These are phyloP conservation scores for Plasmopara viticola DNA, from an alignment of 352 stramenopile species.

Conservation along the genomic window DNA sequence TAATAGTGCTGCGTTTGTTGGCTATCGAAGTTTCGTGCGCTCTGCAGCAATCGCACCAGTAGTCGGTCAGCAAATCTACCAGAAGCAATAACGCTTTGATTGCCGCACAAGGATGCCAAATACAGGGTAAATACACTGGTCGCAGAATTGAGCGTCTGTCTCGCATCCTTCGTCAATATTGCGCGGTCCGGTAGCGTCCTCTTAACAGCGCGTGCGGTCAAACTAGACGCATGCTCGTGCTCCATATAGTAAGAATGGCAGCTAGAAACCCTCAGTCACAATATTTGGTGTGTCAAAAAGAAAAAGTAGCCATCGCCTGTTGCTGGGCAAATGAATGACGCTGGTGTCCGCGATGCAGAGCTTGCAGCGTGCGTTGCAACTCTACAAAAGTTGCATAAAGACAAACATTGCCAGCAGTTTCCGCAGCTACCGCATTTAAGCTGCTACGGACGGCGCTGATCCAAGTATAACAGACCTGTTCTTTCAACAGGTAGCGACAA, in stretches of 20 bases:
- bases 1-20: constrained; percentile 75
- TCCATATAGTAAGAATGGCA: constrained; percentile 36
- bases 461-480: constrained; percentile 56
- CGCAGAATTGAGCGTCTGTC: constrained; percentile 60
- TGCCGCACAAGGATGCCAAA: constrained; percentile 56
- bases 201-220: constrained; percentile 63
- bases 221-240: constrained; percentile 53
- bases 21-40: constrained; percentile 56
- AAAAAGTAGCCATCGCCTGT: too few relatives aligned
- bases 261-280: too few relatives aligned
- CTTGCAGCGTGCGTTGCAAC: constrained; percentile 46
- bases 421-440: constrained; percentile 45
- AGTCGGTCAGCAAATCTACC: not conserved
- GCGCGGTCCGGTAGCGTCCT: constrained; percentile 58
- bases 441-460: constrained; percentile 49
- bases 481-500: constrained; percentile 30
- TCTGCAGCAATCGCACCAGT: constrained; percentile 20
- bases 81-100: not conserved
- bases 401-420: constrained; percentile 39
- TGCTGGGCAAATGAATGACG: constrained; percentile 10
- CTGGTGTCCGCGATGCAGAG: constrained; percentile 39
- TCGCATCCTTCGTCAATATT: constrained; percentile 61
- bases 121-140: constrained; percentile 78
- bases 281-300: too few relatives aligned
- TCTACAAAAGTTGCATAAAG: constrained; percentile 48